These are phyloP conservation scores for Phytopythium helicoides DNA, from an alignment of 352 stramenopile genomes.

Conservation along the genomic window DNA sequence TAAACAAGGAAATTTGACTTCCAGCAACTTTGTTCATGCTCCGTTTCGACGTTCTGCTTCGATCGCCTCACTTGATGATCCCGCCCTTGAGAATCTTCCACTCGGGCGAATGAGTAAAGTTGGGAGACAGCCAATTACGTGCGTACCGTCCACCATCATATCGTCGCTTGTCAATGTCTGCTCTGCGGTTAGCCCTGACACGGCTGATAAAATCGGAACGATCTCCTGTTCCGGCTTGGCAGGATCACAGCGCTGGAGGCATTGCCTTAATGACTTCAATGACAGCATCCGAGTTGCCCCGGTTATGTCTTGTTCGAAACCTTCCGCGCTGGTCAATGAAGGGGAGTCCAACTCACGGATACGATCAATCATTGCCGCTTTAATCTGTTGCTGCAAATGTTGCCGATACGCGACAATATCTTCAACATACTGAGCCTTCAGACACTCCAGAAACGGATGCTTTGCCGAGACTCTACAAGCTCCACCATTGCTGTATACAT, in stretches of 20 bases:
- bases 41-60: background rate
- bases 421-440: slow-evolving; percentile 57
- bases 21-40: background rate
- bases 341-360: background rate
- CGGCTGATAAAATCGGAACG: slow-evolving; percentile 24
- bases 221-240: slow-evolving; percentile 59
- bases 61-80: background rate
- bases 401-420: slow-evolving; percentile 49
- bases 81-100: slow-evolving; percentile 14
- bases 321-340: background rate
- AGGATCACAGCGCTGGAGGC: slow-evolving; percentile 41
- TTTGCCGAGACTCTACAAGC: no score
- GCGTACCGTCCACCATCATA: slow-evolving; percentile 39
- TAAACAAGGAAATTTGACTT: background rate
- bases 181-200: slow-evolving; percentile 35
- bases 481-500: background rate
- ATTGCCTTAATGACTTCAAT: slow-evolving; percentile 32
- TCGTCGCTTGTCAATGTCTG: slow-evolving; percentile 63
- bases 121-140: slow-evolving; percentile 39
- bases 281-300: slow-evolving; percentile 39
- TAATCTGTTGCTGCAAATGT: slow-evolving; percentile 36
- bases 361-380: no score
- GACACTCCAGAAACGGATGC: slow-evolving; percentile 30
- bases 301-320: background rate
- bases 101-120: slow-evolving; percentile 47